phyloP scores from a whole-genome alignment of 2,329 filamentous ascomycete genomes.

The Phaeosphaeriaceae sp. region DNA sequence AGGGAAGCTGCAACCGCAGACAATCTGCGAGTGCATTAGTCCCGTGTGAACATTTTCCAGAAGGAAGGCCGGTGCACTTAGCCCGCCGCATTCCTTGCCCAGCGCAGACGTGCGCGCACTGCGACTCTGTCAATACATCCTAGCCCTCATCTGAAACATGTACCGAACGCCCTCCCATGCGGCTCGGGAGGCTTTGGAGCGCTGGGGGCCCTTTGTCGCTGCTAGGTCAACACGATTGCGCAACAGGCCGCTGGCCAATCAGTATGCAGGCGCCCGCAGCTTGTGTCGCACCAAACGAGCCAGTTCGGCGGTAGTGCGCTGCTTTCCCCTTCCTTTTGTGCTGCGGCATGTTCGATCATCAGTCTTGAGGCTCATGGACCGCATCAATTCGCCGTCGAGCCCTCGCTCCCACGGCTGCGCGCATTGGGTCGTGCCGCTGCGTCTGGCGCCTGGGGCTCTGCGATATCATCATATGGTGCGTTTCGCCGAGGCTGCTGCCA shows the following conservation, averaged over 20 bases:
- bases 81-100: conserved; percentile 1
- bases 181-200: not conserved
- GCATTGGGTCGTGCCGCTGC: not conserved
- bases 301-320: not conserved
- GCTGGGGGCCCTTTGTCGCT: not conserved
- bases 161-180: not conserved
- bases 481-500: not conserved
- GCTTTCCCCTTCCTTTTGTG: not conserved
- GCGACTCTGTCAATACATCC: not conserved
- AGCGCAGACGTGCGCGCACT: not conserved
- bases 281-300: not conserved
- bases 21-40: not conserved
- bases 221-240: not conserved
- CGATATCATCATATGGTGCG: not conserved
- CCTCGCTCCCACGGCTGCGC: not conserved
- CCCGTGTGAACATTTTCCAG: conserved; percentile 1
- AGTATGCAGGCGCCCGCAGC: not conserved
- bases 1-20: conserved; percentile 5
- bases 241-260: not conserved
- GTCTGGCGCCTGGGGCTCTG: not conserved
- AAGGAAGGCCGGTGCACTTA: not conserved
- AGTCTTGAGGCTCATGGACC: too few relatives aligned
- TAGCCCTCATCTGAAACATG: not conserved
- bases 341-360: not conserved
- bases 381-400: not conserved